Evolutionary conservation across 75 land plant species (phyloP).

Genomic region (Isoetes taiwanensis): DNA sequence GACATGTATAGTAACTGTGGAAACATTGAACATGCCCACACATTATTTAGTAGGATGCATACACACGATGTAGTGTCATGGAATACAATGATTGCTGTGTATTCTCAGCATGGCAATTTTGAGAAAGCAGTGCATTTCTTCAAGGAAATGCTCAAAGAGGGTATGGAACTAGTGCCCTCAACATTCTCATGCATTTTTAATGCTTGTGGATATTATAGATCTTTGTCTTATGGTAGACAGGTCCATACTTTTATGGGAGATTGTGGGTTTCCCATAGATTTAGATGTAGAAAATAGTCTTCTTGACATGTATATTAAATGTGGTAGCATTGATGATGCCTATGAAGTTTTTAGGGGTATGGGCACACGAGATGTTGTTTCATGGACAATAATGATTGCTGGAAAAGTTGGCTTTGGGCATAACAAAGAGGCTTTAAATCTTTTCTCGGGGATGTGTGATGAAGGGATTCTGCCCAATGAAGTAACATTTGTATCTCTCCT

Average conservation of each 20-base stretch:
- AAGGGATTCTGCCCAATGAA: conserved; percentile 19
- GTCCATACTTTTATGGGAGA: conserved; percentile 3
- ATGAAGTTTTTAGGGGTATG: conserved; percentile 10
- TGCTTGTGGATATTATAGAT: conserved; percentile 9
- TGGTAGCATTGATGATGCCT: conserved; percentile 8
- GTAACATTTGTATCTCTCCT: conserved; percentile 40
- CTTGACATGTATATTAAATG: conserved; percentile 28
- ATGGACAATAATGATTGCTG: no score
- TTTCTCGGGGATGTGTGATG: conserved; percentile 21
- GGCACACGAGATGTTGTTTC: no score
- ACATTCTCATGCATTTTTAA: conserved; percentile 9
- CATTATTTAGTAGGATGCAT: conserved; percentile 13
- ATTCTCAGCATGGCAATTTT: conserved; percentile 7
- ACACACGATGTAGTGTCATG: no score
- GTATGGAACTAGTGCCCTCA: conserved; percentile 9
- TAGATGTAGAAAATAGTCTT: conserved; percentile 3
- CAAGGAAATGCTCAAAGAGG: conserved; percentile 3
- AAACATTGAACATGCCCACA: conserved; percentile 5
- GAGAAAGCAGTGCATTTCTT: conserved; percentile 8
- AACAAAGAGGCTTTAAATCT: conserved; percentile 24
- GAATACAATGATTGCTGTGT: no score
- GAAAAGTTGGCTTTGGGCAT: conserved; percentile 33
- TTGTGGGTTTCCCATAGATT: not conserved
- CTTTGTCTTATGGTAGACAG: conserved; percentile 7
- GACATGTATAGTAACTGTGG: conserved; percentile 26